A percentile compares a stretch with the other conserved stretches of the same genome.
phyloP scores from a whole-genome alignment of 306 rosid species.

The Cicer arietinum region DNA sequence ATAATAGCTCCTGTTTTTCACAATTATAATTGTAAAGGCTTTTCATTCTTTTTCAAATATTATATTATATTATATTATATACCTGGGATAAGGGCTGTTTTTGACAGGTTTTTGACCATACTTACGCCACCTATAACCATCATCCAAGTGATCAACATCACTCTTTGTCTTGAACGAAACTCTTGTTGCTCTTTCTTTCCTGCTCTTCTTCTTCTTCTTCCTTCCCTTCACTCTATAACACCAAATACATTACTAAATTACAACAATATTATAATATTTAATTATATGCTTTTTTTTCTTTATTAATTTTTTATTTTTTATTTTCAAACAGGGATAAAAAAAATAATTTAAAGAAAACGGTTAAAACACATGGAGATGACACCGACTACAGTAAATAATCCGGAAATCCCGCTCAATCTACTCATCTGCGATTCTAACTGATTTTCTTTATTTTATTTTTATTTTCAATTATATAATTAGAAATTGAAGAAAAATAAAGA shows the following conservation, averaged over 20 bases:
- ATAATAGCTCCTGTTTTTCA: slow-evolving; percentile 76
- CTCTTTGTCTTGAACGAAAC: slow-evolving; percentile 89
- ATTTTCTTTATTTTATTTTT: background rate
- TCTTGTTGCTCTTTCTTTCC: slow-evolving; percentile 72
- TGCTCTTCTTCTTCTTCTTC: slow-evolving; percentile 88
- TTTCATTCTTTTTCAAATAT: too few species aligned
- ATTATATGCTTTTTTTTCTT: too few species aligned
- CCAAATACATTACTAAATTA: background rate
- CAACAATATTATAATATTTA: background rate
- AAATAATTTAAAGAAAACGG: background rate
- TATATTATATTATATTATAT: background rate
- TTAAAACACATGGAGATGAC: slow-evolving; percentile 7
- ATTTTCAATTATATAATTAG: background rate
- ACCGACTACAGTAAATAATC: background rate
- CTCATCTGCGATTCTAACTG: background rate
- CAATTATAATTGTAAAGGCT: too few species aligned
- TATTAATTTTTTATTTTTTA: background rate
- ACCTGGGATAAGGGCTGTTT: slow-evolving; percentile 98
- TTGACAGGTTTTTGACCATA: slow-evolving; percentile 97
- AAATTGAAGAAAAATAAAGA: background rate
- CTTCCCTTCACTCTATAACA: slow-evolving; percentile 64
- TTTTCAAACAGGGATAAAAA: background rate
- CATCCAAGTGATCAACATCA: slow-evolving; percentile 87
- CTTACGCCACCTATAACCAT: slow-evolving; percentile 93
- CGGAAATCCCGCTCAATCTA: slow-evolving; percentile 11